These are phyloP conservation scores for Apiotrichum brassicae DNA, from an alignment of 1,284 basidiomycete genomes.

Conservation along the genomic window DNA sequence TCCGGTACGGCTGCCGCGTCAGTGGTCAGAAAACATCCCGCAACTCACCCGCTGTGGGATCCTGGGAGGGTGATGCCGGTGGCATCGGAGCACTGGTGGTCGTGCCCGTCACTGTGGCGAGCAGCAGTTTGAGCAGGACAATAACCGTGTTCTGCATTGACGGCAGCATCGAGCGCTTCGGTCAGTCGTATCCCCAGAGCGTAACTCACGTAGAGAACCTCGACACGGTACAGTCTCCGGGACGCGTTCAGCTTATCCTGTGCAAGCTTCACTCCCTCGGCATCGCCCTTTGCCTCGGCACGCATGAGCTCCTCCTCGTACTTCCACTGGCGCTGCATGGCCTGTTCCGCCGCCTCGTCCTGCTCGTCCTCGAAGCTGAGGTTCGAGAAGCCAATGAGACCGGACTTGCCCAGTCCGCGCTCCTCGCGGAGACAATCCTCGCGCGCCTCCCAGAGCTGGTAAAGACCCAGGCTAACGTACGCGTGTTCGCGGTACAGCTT, in stretches of 20 bases:
- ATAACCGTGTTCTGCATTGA: conserved; percentile 79
- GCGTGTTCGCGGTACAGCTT: conserved; percentile 83
- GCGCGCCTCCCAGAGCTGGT: conserved; percentile 90
- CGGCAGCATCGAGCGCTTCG: conserved; percentile 61
- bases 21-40: background rate
- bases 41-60: conserved; percentile 52
- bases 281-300: conserved; percentile 48
- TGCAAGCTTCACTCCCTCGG: conserved; percentile 57
- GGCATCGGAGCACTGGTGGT: conserved; percentile 23
- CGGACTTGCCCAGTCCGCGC: conserved; percentile 62
- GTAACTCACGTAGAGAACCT: conserved; percentile 76
- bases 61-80: background rate
- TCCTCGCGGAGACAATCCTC: conserved; percentile 93
- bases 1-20: conserved; percentile 43
- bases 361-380: conserved; percentile 27
- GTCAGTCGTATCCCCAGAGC: background rate
- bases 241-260: conserved; percentile 69
- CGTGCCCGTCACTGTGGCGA: conserved; percentile 79
- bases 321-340: conserved; percentile 61
- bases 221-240: conserved; percentile 75
- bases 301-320: conserved; percentile 56
- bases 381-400: conserved; percentile 55
- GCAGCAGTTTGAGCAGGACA: conserved; percentile 76
- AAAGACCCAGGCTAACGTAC: conserved; percentile 79
- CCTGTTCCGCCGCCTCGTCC: conserved; percentile 45